These are phyloP conservation scores for Vicia sativa DNA, from an alignment of 306 rosid species.

Conservation along the genomic window DNA sequence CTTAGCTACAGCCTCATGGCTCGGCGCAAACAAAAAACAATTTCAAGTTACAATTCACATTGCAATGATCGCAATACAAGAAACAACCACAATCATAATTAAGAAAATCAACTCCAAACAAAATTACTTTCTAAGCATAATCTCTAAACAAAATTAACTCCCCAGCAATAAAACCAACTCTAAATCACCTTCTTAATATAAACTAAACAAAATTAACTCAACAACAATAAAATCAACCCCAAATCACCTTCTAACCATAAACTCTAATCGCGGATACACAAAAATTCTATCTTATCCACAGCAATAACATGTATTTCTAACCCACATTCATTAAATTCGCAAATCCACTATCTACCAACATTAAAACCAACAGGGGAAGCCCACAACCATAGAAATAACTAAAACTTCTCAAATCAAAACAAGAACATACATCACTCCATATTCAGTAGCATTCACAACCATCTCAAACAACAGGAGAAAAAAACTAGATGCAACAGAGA, in stretches of 20 bases:
- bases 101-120: no score
- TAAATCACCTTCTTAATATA: not conserved
- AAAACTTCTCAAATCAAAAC: constrained; percentile 4
- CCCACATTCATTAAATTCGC: not conserved
- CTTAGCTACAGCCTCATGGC: no score
- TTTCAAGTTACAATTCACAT: no score
- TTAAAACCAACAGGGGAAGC: not conserved
- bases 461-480: not conserved
- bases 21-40: no score
- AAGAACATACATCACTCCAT: constrained; percentile 1
- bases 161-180: not conserved
- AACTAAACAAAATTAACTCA: no score
- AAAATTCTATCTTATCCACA: not conserved
- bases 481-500: not conserved
- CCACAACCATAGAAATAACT: not conserved
- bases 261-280: not conserved
- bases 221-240: not conserved
- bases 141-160: not conserved
- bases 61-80: no score
- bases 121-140: no score
- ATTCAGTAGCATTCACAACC: not conserved
- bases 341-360: not conserved
- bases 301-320: not conserved
- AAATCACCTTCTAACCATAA: not conserved
- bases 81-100: no score